A percentile compares a stretch with the other conserved stretches of the same genome.
Conservation (phyloP, 2,329 filamentous ascomycete genomes). For the Venturia aucupariae region DNA sequence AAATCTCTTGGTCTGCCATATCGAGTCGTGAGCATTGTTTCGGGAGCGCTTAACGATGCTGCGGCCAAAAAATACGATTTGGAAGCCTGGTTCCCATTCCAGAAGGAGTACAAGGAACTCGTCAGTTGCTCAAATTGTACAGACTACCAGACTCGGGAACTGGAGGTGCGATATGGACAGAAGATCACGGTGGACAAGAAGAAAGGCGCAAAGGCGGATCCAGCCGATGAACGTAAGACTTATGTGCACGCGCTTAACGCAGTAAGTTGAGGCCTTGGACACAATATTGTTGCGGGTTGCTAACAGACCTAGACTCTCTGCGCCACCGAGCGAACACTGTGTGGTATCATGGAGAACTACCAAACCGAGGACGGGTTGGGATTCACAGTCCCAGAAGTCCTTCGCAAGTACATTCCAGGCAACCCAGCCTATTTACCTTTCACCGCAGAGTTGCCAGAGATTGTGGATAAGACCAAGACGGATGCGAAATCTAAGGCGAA, state of each 20-base stretch:
- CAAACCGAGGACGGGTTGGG: conserved; percentile 79
- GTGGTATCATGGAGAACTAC: conserved; percentile 94
- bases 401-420: conserved; percentile 85
- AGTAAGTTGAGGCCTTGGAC: conserved; percentile 75
- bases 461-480: conserved; percentile 19
- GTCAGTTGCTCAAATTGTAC: conserved; percentile 98
- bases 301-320: conserved; percentile 67
- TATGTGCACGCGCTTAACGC: conserved; percentile 93
- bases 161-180: conserved; percentile 82
- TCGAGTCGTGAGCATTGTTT: conserved; percentile 87
- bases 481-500: conserved; percentile 20
- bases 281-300: conserved; percentile 80
- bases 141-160: conserved; percentile 88
- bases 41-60: conserved; percentile 86
- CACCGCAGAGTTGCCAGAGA: conserved; percentile 53
- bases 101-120: conserved; percentile 86
- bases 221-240: conserved; percentile 56
- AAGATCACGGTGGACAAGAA: conserved; percentile 79
- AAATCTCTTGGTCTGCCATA: conserved; percentile 82
- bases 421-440: conserved; percentile 84
- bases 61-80: conserved; percentile 88
- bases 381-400: conserved; percentile 68
- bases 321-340: conserved; percentile 78
- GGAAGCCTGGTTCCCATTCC: conserved; percentile 93
- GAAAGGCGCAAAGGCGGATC: conserved; percentile 47